A percentile compares a stretch with the other conserved stretches of the same genome.
These are phyloP conservation scores for Colletotrichum costaricense DNA, from an alignment of 2,329 filamentous ascomycete species.

Conservation along the genomic window DNA sequence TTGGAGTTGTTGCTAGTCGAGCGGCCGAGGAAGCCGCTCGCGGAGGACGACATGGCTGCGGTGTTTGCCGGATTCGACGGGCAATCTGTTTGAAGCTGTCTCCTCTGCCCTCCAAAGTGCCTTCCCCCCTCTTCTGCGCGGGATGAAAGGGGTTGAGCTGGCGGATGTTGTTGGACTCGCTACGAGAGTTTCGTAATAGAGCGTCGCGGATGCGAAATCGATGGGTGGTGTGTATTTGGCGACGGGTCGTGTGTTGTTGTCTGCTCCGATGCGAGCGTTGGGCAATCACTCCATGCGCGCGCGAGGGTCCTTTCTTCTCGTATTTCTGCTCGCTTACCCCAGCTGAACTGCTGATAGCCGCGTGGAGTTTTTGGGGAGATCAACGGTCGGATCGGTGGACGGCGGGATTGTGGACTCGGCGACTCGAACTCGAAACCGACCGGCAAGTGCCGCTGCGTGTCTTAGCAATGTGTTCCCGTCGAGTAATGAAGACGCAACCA, in stretches of 20 bases:
- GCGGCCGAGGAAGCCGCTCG: constrained; percentile 72
- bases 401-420: constrained; percentile 20
- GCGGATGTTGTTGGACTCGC: constrained; percentile 4
- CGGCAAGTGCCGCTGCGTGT: constrained; percentile 31
- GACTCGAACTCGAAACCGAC: constrained; percentile 31
- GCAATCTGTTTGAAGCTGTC: background rate
- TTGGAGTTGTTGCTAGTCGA: constrained; percentile 74
- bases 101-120: background rate
- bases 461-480: constrained; percentile 22
- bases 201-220: constrained; percentile 12
- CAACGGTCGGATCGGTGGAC: constrained; percentile 9
- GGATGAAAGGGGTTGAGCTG: background rate
- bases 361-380: constrained; percentile 1
- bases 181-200: background rate
- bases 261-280: constrained; percentile 25
- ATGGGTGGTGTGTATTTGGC: background rate
- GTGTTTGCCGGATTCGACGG: background rate
- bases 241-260: background rate
- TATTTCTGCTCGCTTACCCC: constrained; percentile 14
- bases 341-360: constrained; percentile 1
- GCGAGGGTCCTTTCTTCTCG: constrained; percentile 14
- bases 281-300: constrained; percentile 34
- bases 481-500: background rate
- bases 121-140: constrained; percentile 3
- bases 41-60: constrained; percentile 64